Evolutionary conservation across 2,329 filamentous ascomycete genomes (phyloP).

Genomic region (Alternaria alternata): DNA sequence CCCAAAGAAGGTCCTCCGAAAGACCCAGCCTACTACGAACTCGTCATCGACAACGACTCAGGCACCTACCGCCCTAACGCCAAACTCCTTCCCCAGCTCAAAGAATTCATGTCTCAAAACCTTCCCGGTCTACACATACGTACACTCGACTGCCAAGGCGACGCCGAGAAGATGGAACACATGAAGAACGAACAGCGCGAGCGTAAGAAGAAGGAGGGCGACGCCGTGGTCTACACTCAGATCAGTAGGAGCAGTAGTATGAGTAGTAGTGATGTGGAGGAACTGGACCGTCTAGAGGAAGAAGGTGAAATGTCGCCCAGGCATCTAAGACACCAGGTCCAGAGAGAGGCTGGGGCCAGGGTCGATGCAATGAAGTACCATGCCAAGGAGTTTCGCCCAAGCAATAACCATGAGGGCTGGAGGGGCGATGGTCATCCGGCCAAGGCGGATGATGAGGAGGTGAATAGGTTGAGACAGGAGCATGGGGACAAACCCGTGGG

Average conservation of each 20-base stretch:
- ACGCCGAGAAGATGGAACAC: slow-evolving; percentile 74
- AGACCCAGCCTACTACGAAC: slow-evolving; percentile 73
- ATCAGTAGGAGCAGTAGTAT: slow-evolving; percentile 57
- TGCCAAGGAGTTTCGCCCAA: slow-evolving; percentile 35
- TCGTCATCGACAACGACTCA: slow-evolving; percentile 94
- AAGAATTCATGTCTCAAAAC: slow-evolving; percentile 73
- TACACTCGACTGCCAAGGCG: slow-evolving; percentile 74
- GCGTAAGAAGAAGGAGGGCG: slow-evolving; percentile 71
- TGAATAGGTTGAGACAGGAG: slow-evolving; percentile 8
- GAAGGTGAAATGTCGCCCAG: slow-evolving; percentile 29
- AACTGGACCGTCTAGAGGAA: slow-evolving; percentile 56
- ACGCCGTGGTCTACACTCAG: slow-evolving; percentile 64
- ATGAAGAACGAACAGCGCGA: slow-evolving; percentile 81
- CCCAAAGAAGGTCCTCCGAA: slow-evolving; percentile 52
- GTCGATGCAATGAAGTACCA: slow-evolving; percentile 36
- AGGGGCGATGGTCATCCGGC: slow-evolving; percentile 27
- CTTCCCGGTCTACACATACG: slow-evolving; percentile 80
- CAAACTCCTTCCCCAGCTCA: slow-evolving; percentile 74
- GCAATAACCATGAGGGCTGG: slow-evolving; percentile 37
- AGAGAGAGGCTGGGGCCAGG: slow-evolving; percentile 33
- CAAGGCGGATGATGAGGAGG: slow-evolving; percentile 23
- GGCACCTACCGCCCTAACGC: slow-evolving; percentile 92
- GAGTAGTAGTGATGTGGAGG: slow-evolving; percentile 65
- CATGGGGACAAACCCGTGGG: not conserved
- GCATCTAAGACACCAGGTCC: slow-evolving; percentile 42